These are phyloP conservation scores for Globisporangium camurandrum DNA, from an alignment of 352 stramenopile species.

Conservation along the genomic window DNA sequence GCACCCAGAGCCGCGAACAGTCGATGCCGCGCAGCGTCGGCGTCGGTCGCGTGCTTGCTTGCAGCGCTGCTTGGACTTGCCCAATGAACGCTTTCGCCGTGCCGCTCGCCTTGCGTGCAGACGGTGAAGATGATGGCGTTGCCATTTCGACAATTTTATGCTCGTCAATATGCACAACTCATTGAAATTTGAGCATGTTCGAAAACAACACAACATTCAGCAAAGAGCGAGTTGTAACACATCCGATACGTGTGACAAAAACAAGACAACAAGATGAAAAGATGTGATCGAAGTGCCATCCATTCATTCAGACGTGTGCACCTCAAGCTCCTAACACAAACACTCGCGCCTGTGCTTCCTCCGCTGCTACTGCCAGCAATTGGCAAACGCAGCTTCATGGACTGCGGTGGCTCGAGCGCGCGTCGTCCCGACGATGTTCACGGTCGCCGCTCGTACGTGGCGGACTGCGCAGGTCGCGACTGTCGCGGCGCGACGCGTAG, in stretches of 20 bases:
- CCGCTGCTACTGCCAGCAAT: not conserved
- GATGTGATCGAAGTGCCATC: too few relatives aligned
- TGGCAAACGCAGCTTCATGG: not conserved
- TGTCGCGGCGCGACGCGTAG: not conserved
- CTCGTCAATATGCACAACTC: too few relatives aligned
- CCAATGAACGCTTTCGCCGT: conserved; percentile 56
- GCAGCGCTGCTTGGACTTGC: conserved; percentile 44
- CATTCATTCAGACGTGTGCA: too few relatives aligned
- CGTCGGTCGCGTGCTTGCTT: conserved; percentile 24
- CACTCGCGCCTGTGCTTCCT: too few relatives aligned
- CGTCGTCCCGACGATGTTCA: conserved; percentile 3
- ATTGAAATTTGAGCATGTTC: too few relatives aligned
- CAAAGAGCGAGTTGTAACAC: too few relatives aligned
- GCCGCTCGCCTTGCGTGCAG: conserved; percentile 8
- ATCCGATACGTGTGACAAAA: too few relatives aligned
- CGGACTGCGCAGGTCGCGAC: conserved; percentile 8
- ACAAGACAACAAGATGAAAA: too few relatives aligned
- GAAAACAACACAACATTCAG: too few relatives aligned
- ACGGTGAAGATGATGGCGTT: too few relatives aligned
- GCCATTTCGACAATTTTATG: too few relatives aligned
- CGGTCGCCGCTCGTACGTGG: conserved; percentile 1
- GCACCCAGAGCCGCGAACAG: conserved; percentile 70
- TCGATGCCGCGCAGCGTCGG: conserved; percentile 48
- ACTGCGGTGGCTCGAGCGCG: not conserved
- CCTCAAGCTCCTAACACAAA: too few relatives aligned